phyloP scores from a whole-genome alignment of 1,284 basidiomycete species.

The Trametes versicolor region DNA sequence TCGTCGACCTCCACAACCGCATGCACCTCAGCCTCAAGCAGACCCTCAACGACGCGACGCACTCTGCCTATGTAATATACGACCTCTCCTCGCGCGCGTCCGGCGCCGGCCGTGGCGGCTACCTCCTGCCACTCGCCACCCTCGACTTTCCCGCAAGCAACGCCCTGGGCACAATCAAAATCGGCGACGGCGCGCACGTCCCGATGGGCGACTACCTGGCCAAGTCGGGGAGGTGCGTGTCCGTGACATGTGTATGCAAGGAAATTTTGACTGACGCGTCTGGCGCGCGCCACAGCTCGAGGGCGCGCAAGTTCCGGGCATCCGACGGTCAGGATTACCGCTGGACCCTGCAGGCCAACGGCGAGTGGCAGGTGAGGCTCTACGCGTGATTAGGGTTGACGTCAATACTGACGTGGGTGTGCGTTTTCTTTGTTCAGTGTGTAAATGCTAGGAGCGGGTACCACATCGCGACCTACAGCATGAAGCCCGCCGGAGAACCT shows the following conservation, averaged over 20 bases:
- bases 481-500: conserved; percentile 64
- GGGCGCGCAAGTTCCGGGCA: conserved; percentile 60
- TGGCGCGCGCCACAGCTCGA: conserved; percentile 45
- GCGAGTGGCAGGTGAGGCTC: conserved; percentile 66
- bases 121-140: conserved; percentile 52
- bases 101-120: conserved; percentile 37
- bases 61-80: conserved; percentile 62
- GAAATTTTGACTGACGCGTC: conserved; percentile 7
- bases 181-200: conserved; percentile 49
- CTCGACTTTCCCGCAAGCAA: conserved; percentile 61
- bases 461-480: conserved; percentile 66
- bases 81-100: conserved; percentile 42
- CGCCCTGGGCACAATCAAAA: conserved; percentile 60
- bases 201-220: conserved; percentile 62
- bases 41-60: conserved; percentile 52
- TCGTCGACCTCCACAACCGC: conserved; percentile 69
- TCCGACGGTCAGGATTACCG: conserved; percentile 67
- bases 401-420: neutral
- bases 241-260: conserved; percentile 9
- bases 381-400: neutral
- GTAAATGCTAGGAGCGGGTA: conserved; percentile 55
- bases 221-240: conserved; percentile 53
- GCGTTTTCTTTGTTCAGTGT: conserved; percentile 53
- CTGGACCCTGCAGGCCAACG: conserved; percentile 59
- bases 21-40: conserved; percentile 60